Evolutionary conservation across 192 early-diverging fungal genomes (phyloP), one percentile per base, ranked within the genome.

Genomic region (Diversispora epigaea): DNA sequence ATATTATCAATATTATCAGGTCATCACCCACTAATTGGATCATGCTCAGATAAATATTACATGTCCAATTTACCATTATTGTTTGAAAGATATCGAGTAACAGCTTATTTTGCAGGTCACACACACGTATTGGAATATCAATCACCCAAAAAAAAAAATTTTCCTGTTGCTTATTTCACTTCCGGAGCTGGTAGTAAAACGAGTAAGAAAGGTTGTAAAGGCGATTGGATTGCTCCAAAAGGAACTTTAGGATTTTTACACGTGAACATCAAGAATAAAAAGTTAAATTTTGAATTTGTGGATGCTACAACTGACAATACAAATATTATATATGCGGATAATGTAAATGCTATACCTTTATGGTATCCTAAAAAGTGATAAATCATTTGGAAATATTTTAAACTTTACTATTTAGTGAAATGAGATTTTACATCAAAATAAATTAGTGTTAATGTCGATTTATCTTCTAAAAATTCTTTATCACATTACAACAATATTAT

Each of bases 51-150:
- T 4, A 8, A 22, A 19, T 39, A 49, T 62, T 32, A 60, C 7
- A 73, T 73, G 71, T 6, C 6, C 21, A 15, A 10, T 21, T 32
- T 73, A 46, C 17, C 19, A 46, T 32, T 45, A 6, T 21, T 73
- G 6, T 62, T 73, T 12, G 57, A 73, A 49, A 45, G 32, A 47
- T 32, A 73, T 49, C 71, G 71, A 5, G 58, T 73, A 21, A 45
- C 44, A 8, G 71, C 71, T 46, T 73, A 73, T 61, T 73, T 73
- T 19, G 32, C 44, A 40, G 71, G 71, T 17, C 71, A 73, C 14
- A 21, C 10, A 8, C 71, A 73, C 46, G 56, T 58, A 22, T 47
- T 73, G 62, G 58, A 73, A 61, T 47, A 43, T 8, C 15, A 62
- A 47, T 14, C 9, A 4, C 44, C 71, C 12, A 32, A 32, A 0